Evolutionary conservation across 2,329 filamentous ascomycete species (phyloP).

Genomic region (Aspergillus thermomutatus): DNA sequence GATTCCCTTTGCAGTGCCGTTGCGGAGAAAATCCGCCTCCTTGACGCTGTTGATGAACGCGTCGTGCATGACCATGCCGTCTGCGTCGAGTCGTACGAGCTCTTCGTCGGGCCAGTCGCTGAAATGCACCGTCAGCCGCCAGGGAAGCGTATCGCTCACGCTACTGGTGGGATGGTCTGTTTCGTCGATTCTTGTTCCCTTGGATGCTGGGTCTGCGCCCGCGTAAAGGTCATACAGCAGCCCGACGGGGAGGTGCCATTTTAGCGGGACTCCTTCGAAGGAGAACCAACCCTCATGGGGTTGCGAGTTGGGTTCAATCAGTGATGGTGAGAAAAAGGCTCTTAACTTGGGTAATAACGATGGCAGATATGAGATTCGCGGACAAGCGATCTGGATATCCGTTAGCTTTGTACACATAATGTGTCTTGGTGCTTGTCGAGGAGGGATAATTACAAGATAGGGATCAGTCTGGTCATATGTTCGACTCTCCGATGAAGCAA

Average conservation of each 20-base stretch:
- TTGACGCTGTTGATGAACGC: constrained; percentile 68
- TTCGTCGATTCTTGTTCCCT: constrained; percentile 17
- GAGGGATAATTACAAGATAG: constrained; percentile 50
- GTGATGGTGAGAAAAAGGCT: constrained; percentile 56
- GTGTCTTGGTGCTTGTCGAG: not conserved
- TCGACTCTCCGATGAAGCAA: constrained; percentile 58
- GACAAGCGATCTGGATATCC: constrained; percentile 52
- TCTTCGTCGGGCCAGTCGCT: constrained; percentile 56
- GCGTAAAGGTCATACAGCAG: constrained; percentile 68
- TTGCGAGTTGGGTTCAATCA: constrained; percentile 56
- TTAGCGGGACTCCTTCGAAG: constrained; percentile 65
- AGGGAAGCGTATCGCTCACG: constrained; percentile 47
- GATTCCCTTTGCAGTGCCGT: constrained; percentile 83
- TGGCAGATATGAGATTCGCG: constrained; percentile 66
- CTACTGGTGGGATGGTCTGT: constrained; percentile 12
- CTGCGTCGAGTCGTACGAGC: constrained; percentile 54
- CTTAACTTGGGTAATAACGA: constrained; percentile 62
- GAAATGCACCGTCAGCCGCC: constrained; percentile 62
- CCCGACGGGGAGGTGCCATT: constrained; percentile 70
- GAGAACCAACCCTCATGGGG: constrained; percentile 60
- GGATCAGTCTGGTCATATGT: constrained; percentile 59
- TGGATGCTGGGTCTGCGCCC: constrained; percentile 48
- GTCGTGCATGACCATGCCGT: constrained; percentile 58
- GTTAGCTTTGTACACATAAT: not conserved
- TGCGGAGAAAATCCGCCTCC: constrained; percentile 82